Evolutionary conservation across 768 basidiomycete genomes (phyloP).

Genomic region (Phlebiopsis gigantea): DNA sequence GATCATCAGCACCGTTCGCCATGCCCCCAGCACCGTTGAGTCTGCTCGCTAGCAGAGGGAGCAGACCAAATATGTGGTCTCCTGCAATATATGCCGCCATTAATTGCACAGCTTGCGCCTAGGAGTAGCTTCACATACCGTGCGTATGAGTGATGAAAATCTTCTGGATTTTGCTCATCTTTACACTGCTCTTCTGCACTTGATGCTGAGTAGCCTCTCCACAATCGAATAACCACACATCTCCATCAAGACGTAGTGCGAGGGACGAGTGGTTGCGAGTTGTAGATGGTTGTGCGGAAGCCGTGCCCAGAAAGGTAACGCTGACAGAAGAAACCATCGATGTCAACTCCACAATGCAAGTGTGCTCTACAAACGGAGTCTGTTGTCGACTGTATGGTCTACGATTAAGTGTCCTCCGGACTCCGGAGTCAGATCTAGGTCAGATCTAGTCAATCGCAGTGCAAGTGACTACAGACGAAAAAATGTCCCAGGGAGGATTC

Average conservation of each 20-base stretch:
- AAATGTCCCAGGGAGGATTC: slow-evolving; percentile 5
- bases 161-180: slow-evolving; percentile 75
- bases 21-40: slow-evolving; percentile 73
- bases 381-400: no score
- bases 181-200: slow-evolving; percentile 65
- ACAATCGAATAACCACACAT: slow-evolving; percentile 84
- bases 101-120: background rate
- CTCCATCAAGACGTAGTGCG: slow-evolving; percentile 57
- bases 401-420: no score
- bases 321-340: slow-evolving; percentile 33
- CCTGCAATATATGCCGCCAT: no score
- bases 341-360: no score
- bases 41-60: slow-evolving; percentile 62
- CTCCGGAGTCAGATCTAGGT: no score
- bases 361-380: no score
- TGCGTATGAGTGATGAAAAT: slow-evolving; percentile 90
- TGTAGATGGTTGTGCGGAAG: slow-evolving; percentile 74
- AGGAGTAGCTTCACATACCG: no score
- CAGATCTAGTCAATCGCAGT: no score
- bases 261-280: slow-evolving; percentile 77
- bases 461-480: background rate
- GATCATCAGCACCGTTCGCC: slow-evolving; percentile 53
- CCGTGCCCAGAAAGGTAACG: slow-evolving; percentile 76
- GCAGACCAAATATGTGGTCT: slow-evolving; percentile 75
- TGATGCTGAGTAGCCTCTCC: slow-evolving; percentile 82